phyloP scores from a whole-genome alignment of 2,329 filamentous ascomycete species.

The Ceratocystis diversiconidia region DNA sequence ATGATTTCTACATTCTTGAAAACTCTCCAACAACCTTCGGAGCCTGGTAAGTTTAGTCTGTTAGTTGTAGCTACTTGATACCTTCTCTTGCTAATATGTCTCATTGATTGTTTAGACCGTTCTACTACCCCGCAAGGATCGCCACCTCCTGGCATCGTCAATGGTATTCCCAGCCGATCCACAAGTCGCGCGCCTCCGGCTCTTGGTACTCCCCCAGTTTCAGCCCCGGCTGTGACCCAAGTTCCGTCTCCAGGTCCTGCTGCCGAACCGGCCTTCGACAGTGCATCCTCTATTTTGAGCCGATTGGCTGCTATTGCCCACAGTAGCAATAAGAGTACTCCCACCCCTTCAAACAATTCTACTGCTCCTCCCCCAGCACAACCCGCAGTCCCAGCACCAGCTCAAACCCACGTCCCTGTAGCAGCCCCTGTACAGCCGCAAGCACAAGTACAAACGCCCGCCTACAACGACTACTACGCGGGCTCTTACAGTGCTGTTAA shows the following conservation, averaged over 20 bases:
- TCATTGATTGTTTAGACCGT: conserved; percentile 32
- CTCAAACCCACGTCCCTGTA: conserved; percentile 22
- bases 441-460: background rate
- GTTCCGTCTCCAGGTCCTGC: conserved; percentile 23
- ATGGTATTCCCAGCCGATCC: conserved; percentile 25
- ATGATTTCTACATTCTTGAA: conserved; percentile 75
- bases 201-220: conserved; percentile 26
- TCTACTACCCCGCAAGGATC: conserved; percentile 60
- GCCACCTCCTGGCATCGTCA: conserved; percentile 35
- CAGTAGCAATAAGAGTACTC: conserved; percentile 41
- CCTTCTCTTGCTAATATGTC: conserved; percentile 7
- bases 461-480: conserved; percentile 12
- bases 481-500: conserved; percentile 17
- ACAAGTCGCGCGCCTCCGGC: conserved; percentile 20
- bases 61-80: background rate
- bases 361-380: conserved; percentile 22
- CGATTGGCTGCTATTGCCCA: conserved; percentile 62
- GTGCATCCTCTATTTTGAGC: conserved; percentile 40
- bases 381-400: background rate
- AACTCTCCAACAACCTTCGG: conserved; percentile 50
- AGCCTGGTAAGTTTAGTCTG: conserved; percentile 46
- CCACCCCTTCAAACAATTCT: conserved; percentile 33
- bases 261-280: conserved; percentile 28
- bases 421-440: conserved; percentile 22
- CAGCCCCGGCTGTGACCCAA: conserved; percentile 27